Evolutionary conservation across 148 eudicot genomes (phyloP), one percentile per base, ranked within the genome.

Genomic region (Diospyros kaki): DNA sequence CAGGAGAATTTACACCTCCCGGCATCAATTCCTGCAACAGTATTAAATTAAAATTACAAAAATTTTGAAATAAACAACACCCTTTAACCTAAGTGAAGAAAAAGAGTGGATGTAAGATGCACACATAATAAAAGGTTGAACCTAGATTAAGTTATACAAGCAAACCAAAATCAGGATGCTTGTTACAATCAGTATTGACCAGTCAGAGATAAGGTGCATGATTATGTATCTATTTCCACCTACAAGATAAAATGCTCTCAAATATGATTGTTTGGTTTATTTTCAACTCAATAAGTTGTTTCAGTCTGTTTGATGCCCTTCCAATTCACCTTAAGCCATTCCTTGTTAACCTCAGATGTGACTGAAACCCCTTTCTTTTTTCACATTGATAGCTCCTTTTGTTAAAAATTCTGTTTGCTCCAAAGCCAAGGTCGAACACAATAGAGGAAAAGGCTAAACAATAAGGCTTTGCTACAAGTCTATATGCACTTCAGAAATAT

Each of bases 1-100:
- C 93, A 1, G 98, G 98, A 38, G 94, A 91, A 77, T 91, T 93
- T 56, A 93, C 97, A 83, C 98, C 98, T 83, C 98, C 93, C 4
- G 98, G 97, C 98, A 93, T 89, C 86, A 93, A 71, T 76, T 93
- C 97, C 97, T 93, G 76, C 73, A 75, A 74, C 9, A 78, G 74
- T 46, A 41, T 39, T 17, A 58, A 28, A 71, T 9, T 28, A 39
- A 43, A 64, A 72, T 42, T 7, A 56, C 40, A 14, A 56, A 15
- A 66, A 71, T 43, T 39, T 48, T 59, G 64, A 14, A 50, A 51
- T 56, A 55, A 11, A 40, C 55, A 9, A 2, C 13, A 3, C 9
- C 43, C 10, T 13, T 11, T 38, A n/a, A 64, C 12, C 59, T n/a
- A 38, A 18, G 9, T 39, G 44, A 28, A 56, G 15, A n/a, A 10